phyloP scores from a whole-genome alignment of 2,329 filamentous ascomycete genomes.

The Colletotrichum eleusines region DNA sequence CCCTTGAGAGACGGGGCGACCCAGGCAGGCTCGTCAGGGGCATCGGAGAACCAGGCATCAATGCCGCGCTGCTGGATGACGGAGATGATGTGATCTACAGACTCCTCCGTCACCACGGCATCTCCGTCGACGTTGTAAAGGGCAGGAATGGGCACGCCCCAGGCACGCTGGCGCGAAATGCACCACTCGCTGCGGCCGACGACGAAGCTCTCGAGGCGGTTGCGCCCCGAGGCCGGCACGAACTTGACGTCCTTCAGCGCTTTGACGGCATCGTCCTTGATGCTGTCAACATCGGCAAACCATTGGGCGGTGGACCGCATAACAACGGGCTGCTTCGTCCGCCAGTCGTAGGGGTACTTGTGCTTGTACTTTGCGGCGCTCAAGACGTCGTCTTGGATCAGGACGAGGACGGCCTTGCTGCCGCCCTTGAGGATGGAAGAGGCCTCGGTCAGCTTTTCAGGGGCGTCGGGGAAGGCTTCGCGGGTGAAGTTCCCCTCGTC shows the following conservation, averaged over 20 bases:
- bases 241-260: constrained; percentile 81
- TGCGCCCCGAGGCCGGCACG: constrained; percentile 79
- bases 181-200: constrained; percentile 95
- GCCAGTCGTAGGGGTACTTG: constrained; percentile 98
- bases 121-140: constrained; percentile 80
- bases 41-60: constrained; percentile 96
- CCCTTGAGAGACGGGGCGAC: constrained; percentile 73
- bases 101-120: constrained; percentile 82
- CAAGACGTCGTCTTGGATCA: constrained; percentile 76
- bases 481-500: constrained; percentile 84
- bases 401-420: constrained; percentile 74
- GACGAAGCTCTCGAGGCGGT: constrained; percentile 86
- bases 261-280: constrained; percentile 79
- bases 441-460: constrained; percentile 72
- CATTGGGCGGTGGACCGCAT: constrained; percentile 94
- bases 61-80: constrained; percentile 82
- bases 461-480: constrained; percentile 80
- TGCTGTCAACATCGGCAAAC: constrained; percentile 92
- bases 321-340: constrained; percentile 92
- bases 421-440: constrained; percentile 79
- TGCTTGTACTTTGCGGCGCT: constrained; percentile 80
- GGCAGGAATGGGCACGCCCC: constrained; percentile 96
- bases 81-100: constrained; percentile 85
- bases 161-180: constrained; percentile 93
- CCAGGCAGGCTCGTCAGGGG: constrained; percentile 81